phyloP scores from a whole-genome alignment of 306 rosid genomes.

The Datisca glomerata region DNA sequence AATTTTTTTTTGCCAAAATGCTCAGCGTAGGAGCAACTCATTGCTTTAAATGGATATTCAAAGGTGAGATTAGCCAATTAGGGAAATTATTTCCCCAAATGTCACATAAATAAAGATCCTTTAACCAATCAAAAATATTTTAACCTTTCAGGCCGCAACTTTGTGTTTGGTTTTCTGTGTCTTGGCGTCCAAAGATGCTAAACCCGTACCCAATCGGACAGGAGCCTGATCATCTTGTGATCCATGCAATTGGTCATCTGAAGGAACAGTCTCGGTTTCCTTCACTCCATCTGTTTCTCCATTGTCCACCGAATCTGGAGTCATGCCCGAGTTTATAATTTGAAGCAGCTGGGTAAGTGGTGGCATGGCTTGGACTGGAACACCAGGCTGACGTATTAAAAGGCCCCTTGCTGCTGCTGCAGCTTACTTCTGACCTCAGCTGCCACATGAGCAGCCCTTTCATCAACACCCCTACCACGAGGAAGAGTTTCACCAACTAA shows the following conservation, averaged over 20 bases:
- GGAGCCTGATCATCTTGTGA: conserved; percentile 47
- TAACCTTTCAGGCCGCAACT: conserved; percentile 45
- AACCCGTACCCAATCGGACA: conserved; percentile 73
- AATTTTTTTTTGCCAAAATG: too few species aligned
- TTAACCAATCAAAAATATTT: too few species aligned
- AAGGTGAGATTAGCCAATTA: too few species aligned
- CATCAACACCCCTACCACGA: conserved; percentile 88
- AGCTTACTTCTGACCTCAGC: conserved; percentile 89
- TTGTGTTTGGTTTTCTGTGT: conserved; percentile 66
- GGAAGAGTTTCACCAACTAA: conserved; percentile 60
- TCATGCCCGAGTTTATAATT: conserved; percentile 49
- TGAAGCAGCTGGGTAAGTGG: conserved; percentile 71
- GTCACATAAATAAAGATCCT: too few species aligned
- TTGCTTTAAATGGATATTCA: too few species aligned
- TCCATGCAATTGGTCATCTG: conserved; percentile 19
- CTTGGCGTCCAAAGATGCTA: conserved; percentile 64
- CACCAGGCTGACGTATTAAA: conserved; percentile 64
- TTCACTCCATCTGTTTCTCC: conserved; percentile 38
- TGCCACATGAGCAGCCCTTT: conserved; percentile 90
- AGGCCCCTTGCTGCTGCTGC: conserved; percentile 92
- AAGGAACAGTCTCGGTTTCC: conserved; percentile 24
- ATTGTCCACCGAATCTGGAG: conserved; percentile 35
- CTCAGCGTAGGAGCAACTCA: too few species aligned
- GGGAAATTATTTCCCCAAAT: too few species aligned
- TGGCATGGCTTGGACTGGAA: conserved; percentile 78